Conservation (phyloP, 2,329 filamentous ascomycete genomes). For the Monosporascus sp. region DNA sequence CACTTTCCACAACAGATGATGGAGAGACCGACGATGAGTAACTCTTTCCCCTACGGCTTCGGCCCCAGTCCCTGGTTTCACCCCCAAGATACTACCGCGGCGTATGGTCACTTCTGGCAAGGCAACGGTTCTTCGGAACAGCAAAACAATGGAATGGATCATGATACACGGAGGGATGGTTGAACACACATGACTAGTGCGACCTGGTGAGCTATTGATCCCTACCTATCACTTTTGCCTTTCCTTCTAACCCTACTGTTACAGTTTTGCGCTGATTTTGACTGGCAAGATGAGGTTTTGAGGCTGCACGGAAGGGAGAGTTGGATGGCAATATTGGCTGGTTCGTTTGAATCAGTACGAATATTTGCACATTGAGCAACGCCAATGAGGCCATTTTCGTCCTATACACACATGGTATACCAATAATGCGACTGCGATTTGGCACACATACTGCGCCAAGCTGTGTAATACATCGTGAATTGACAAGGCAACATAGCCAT, state of each 20-base stretch:
- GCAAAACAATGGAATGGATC: not conserved
- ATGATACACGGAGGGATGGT: not conserved
- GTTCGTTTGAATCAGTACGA: too few relatives aligned
- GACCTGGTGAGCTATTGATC: not conserved
- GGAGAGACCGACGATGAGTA: slow-evolving; percentile 6
- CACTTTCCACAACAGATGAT: slow-evolving; percentile 5
- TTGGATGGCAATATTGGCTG: too few relatives aligned
- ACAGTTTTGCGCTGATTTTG: too few relatives aligned
- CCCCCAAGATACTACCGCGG: slow-evolving; percentile 11
- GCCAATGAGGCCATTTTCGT: too few relatives aligned
- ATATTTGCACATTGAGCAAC: too few relatives aligned
- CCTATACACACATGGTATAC: too few relatives aligned
- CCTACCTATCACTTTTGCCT: not conserved
- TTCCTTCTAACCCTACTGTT: not conserved
- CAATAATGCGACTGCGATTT: too few relatives aligned
- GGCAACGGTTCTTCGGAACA: not conserved
- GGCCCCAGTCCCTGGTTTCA: slow-evolving; percentile 16
- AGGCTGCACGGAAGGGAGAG: too few relatives aligned
- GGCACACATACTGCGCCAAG: too few relatives aligned
- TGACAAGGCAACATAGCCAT: too few relatives aligned
- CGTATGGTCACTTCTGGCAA: slow-evolving; percentile 19
- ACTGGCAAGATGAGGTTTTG: too few relatives aligned
- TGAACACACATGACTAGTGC: not conserved
- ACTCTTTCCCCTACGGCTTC: slow-evolving; percentile 20
- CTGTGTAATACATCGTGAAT: too few relatives aligned